A percentile compares a stretch with the other conserved stretches of the same genome.
Evolutionary conservation across 768 basidiomycete species (phyloP).

Genomic region (Paxillus ammoniavirescens): DNA sequence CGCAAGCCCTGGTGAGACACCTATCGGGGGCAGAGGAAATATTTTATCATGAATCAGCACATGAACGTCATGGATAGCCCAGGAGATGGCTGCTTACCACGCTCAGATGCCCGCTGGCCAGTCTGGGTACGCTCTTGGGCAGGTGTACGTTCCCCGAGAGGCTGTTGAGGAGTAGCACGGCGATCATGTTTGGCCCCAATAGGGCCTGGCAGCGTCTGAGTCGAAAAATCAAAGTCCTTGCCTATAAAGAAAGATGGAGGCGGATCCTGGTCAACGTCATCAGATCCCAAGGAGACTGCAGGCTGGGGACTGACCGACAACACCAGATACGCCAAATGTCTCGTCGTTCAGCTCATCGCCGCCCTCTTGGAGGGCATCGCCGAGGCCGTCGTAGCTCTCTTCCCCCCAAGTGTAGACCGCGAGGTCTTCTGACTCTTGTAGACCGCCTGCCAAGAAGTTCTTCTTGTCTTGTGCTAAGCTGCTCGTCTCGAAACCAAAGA

Average conservation of each 20-base stretch:
- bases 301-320: conserved; percentile 61
- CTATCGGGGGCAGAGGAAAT: conserved; percentile 14
- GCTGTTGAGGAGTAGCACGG: conserved; percentile 21
- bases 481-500: conserved; percentile 72
- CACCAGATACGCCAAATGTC: conserved; percentile 79
- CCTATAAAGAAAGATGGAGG: conserved; percentile 43
- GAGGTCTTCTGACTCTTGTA: conserved; percentile 72
- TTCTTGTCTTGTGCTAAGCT: conserved; percentile 65
- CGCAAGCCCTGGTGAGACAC: conserved; percentile 37
- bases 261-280: conserved; percentile 5
- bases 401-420: conserved; percentile 93
- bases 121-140: conserved; percentile 21
- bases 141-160: conserved; percentile 26
- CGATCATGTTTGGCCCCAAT: conserved; percentile 11
- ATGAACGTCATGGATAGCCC: background rate
- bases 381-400: conserved; percentile 86
- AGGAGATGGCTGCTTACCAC: conserved; percentile 23
- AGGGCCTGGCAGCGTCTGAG: conserved; percentile 34
- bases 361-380: conserved; percentile 83
- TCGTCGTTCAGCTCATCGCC: conserved; percentile 95
- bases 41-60: conserved; percentile 14
- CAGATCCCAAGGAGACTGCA: conserved; percentile 10
- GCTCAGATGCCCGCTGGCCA: conserved; percentile 23
- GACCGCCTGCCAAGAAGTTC: conserved; percentile 47
- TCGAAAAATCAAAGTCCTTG: conserved; percentile 89